phyloP scores from a whole-genome alignment of 129 eudicot genomes.

The Chrysanthemum seticuspe region DNA sequence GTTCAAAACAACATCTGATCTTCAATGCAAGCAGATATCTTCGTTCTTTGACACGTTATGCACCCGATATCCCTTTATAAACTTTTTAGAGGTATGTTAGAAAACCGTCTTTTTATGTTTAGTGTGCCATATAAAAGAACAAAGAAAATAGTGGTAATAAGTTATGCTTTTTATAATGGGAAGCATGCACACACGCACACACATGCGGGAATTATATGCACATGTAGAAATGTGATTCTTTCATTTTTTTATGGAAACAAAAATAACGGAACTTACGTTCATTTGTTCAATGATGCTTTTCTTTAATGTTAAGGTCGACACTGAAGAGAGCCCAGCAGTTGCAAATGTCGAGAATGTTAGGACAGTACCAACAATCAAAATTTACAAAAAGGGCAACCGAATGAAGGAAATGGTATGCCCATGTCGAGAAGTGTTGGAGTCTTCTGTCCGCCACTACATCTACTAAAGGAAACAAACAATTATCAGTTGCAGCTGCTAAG shows the following conservation, averaged over 20 bases:
- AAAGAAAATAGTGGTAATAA: not conserved
- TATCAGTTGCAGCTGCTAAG: not conserved
- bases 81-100: slow-evolving; percentile 68
- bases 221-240: slow-evolving; percentile 22
- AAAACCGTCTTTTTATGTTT: not conserved
- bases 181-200: slow-evolving; percentile 3
- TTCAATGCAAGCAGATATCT: slow-evolving; percentile 66
- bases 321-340: slow-evolving; percentile 64
- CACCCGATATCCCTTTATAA: slow-evolving; percentile 71
- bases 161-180: slow-evolving; percentile 15
- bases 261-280: not conserved
- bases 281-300: slow-evolving; percentile 3
- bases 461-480: slow-evolving; percentile 31
- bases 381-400: slow-evolving; percentile 69
- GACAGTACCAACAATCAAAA: slow-evolving; percentile 77
- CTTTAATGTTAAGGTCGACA: slow-evolving; percentile 58
- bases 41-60: slow-evolving; percentile 66
- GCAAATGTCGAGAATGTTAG: slow-evolving; percentile 70
- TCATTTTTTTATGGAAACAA: not conserved
- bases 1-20: slow-evolving; percentile 47
- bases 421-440: slow-evolving; percentile 71
- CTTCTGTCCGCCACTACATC: slow-evolving; percentile 84
- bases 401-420: slow-evolving; percentile 86
- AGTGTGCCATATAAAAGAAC: not conserved
- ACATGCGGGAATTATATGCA: slow-evolving; percentile 9